Evolutionary conservation across 352 stramenopile species (phyloP).

Genomic region (Pythium phragmitis): DNA sequence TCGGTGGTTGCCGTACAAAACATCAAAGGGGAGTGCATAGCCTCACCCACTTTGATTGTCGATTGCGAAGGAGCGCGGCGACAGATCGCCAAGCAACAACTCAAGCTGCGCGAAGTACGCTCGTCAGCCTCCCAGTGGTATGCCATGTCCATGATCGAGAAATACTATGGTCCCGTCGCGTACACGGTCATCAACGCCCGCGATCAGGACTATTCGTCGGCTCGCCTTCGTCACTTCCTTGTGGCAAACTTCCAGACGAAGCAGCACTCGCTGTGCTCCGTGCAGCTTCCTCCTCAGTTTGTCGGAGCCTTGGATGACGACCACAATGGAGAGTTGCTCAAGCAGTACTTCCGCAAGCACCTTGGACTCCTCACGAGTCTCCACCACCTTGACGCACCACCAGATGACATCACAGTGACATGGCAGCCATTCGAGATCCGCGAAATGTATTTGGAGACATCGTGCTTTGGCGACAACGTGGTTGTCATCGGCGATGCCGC

Average conservation of each 20-base stretch:
- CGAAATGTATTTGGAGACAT: slow-evolving; percentile 26
- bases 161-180: slow-evolving; percentile 25
- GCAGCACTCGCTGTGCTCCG: slow-evolving; percentile 21
- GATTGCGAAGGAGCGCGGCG: slow-evolving; percentile 26
- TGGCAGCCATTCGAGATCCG: slow-evolving; percentile 29
- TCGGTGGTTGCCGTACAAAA: slow-evolving; percentile 17
- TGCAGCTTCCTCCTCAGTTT: slow-evolving; percentile 29
- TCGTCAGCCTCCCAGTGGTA: slow-evolving; percentile 24
- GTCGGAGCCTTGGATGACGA: slow-evolving; percentile 30
- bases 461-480: slow-evolving; percentile 26
- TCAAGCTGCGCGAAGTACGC: slow-evolving; percentile 21
- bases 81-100: slow-evolving; percentile 25
- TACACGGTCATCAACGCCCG: slow-evolving; percentile 31
- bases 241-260: slow-evolving; percentile 25
- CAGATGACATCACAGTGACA: slow-evolving; percentile 17
- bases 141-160: slow-evolving; percentile 25
- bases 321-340: slow-evolving; percentile 18
- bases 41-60: slow-evolving; percentile 15
- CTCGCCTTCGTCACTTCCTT: slow-evolving; percentile 25
- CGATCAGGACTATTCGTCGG: slow-evolving; percentile 22
- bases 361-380: slow-evolving; percentile 11
- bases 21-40: neutral
- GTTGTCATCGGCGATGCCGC: slow-evolving; percentile 29
- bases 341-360: slow-evolving; percentile 23
- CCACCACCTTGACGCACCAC: slow-evolving; percentile 19